Evolutionary conservation across 1,284 basidiomycete genomes (phyloP).

Genomic region (Agroathelia rolfsii): DNA sequence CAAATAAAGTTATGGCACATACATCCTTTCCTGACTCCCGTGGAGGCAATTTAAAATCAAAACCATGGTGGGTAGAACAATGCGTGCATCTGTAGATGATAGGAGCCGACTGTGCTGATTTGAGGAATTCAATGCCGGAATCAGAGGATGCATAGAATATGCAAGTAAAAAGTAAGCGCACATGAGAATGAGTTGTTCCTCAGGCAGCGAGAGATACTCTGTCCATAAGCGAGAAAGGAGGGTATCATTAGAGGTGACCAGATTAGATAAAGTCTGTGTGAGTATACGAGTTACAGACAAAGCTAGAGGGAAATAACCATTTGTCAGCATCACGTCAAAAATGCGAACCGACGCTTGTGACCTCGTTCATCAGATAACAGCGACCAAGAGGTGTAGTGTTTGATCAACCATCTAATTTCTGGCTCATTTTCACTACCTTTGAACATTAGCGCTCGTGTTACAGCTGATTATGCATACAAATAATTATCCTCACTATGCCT

Average conservation of each 20-base stretch:
- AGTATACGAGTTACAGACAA: constrained; percentile 47
- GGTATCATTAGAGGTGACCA: constrained; percentile 57
- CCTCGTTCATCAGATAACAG: constrained; percentile 46
- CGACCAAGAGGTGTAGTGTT: constrained; percentile 65
- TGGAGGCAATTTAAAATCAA: constrained; percentile 67
- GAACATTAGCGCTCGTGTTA: constrained; percentile 9
- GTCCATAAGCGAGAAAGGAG: constrained; percentile 51
- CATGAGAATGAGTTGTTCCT: constrained; percentile 70
- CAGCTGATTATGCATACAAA: constrained; percentile 6
- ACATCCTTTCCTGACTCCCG: constrained; percentile 46
- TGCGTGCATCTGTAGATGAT: constrained; percentile 53
- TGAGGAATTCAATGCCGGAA: constrained; percentile 13
- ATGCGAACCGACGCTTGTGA: constrained; percentile 33
- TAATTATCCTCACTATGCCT: constrained; percentile 47
- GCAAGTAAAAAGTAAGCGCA: constrained; percentile 26
- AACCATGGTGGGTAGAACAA: constrained; percentile 54
- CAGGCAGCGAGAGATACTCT: constrained; percentile 52
- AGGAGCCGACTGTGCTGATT: constrained; percentile 54
- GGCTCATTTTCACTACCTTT: constrained; percentile 63
- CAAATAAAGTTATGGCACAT: constrained; percentile 20
- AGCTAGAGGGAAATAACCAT: constrained; percentile 27
- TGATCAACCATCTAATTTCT: constrained; percentile 46
- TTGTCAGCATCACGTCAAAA: constrained; percentile 5
- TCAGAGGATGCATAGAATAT: constrained; percentile 10
- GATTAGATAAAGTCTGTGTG: constrained; percentile 63